Conservation (phyloP, 495 filamentous ascomycete genomes). For the Endocarpon pusillum region DNA sequence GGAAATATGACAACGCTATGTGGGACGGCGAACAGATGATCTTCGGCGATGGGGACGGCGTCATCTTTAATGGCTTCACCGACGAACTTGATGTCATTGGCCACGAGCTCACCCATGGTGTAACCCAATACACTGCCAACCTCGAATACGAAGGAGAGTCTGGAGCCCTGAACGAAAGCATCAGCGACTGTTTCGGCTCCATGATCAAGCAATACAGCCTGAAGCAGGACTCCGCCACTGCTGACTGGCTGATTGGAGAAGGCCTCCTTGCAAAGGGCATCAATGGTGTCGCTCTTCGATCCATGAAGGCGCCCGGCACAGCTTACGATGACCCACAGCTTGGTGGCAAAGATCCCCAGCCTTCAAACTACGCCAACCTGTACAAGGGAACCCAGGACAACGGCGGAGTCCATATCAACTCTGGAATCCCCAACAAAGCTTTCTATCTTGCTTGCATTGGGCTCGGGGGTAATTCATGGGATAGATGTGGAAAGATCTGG, state of each 20-base stretch:
- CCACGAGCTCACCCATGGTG: slow-evolving; percentile 34
- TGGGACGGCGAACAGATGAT: slow-evolving; percentile 20
- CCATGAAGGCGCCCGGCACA: slow-evolving; percentile 32
- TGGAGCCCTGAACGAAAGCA: slow-evolving; percentile 34
- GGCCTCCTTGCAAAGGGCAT: slow-evolving; percentile 24
- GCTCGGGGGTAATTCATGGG: slow-evolving; percentile 33
- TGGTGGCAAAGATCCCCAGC: slow-evolving; percentile 31
- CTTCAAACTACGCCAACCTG: too few species aligned
- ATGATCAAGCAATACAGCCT: slow-evolving; percentile 34
- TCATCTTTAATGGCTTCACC: slow-evolving; percentile 22
- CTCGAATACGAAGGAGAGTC: slow-evolving; percentile 27
- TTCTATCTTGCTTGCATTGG: slow-evolving; percentile 27
- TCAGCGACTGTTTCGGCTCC: slow-evolving; percentile 34
- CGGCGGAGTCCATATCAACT: slow-evolving; percentile 34
- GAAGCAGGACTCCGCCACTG: slow-evolving; percentile 23
- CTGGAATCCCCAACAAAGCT: slow-evolving; percentile 35
- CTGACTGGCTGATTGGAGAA: slow-evolving; percentile 37
- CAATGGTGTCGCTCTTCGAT: slow-evolving; percentile 28
- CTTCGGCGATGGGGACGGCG: slow-evolving; percentile 29
- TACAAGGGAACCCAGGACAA: too few species aligned
- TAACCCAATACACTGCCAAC: slow-evolving; percentile 25
- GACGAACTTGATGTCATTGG: slow-evolving; percentile 30
- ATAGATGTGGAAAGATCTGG: slow-evolving; percentile 34
- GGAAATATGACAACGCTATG: slow-evolving; percentile 26
- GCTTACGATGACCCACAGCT: slow-evolving; percentile 29